phyloP scores from a whole-genome alignment of 2,329 filamentous ascomycete genomes.

The Phoma sp. region DNA sequence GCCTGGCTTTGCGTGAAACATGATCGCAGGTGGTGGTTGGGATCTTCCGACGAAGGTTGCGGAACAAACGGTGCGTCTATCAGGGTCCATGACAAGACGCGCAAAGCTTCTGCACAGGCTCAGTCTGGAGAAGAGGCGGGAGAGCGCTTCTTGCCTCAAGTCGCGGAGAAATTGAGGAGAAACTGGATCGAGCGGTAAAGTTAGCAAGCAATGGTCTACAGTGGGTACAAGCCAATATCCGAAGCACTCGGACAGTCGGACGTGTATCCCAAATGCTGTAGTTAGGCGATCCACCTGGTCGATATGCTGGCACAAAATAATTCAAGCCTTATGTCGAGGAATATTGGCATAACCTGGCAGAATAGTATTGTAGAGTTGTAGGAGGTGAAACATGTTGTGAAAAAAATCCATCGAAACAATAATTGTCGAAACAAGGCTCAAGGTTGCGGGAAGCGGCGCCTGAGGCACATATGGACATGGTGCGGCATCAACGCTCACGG shows the following conservation, averaged over 20 bases:
- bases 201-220: slow-evolving; percentile 15
- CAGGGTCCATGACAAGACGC: slow-evolving; percentile 15
- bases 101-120: slow-evolving; percentile 15
- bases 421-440: slow-evolving; percentile 8
- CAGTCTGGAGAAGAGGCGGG: slow-evolving; percentile 17
- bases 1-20: slow-evolving; percentile 9
- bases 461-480: slow-evolving; percentile 18
- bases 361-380: slow-evolving; percentile 1
- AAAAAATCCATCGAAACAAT: slow-evolving; percentile 9
- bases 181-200: slow-evolving; percentile 14
- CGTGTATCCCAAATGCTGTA: slow-evolving; percentile 5
- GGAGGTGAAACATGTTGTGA: slow-evolving; percentile 10
- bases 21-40: slow-evolving; percentile 2
- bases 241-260: slow-evolving; percentile 8
- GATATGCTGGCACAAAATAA: slow-evolving; percentile 20
- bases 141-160: slow-evolving; percentile 10
- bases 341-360: slow-evolving; percentile 2
- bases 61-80: slow-evolving; percentile 9
- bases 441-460: slow-evolving; percentile 12
- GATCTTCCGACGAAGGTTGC: slow-evolving; percentile 1
- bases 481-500: slow-evolving; percentile 16
- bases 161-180: slow-evolving; percentile 17
- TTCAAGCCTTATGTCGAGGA: neutral
- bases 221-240: slow-evolving; percentile 22
- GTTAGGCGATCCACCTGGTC: slow-evolving; percentile 19